Conservation (phyloP, 2,329 filamentous ascomycete species). For the Fusarium kyushuense region DNA sequence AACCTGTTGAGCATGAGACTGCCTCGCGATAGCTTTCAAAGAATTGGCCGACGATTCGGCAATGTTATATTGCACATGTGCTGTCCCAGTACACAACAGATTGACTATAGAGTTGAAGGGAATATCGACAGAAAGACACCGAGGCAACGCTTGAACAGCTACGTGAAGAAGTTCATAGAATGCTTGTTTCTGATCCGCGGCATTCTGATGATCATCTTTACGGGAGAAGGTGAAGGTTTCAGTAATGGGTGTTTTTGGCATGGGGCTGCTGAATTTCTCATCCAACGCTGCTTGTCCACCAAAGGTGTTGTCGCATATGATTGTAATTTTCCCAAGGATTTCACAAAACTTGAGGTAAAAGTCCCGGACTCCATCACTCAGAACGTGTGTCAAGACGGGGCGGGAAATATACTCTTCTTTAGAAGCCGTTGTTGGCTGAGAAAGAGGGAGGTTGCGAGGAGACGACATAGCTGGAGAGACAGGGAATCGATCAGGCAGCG, state of each 20-base stretch:
- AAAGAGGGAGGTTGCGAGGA: slow-evolving; percentile 48
- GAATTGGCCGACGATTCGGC: slow-evolving; percentile 92
- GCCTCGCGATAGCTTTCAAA: slow-evolving; percentile 92
- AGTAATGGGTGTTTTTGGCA: slow-evolving; percentile 93
- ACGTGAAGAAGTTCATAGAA: slow-evolving; percentile 97
- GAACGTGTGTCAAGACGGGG: slow-evolving; percentile 69
- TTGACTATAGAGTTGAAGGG: slow-evolving; percentile 95
- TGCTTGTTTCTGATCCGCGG: slow-evolving; percentile 86
- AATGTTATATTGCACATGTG: slow-evolving; percentile 93
- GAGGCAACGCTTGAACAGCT: slow-evolving; percentile 91
- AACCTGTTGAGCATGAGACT: slow-evolving; percentile 93
- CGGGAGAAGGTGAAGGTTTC: slow-evolving; percentile 93
- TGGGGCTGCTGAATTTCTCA: slow-evolving; percentile 89
- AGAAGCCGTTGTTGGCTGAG: slow-evolving; percentile 44
- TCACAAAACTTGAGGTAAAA: slow-evolving; percentile 94
- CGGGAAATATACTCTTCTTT: slow-evolving; percentile 75
- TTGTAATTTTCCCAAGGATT: slow-evolving; percentile 93
- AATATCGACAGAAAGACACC: slow-evolving; percentile 91
- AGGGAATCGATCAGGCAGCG: slow-evolving; percentile 62
- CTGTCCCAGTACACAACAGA: slow-evolving; percentile 93
- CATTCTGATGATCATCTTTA: slow-evolving; percentile 79
- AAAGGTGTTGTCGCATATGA: slow-evolving; percentile 96
- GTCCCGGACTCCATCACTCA: slow-evolving; percentile 83
- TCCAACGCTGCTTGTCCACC: slow-evolving; percentile 95
- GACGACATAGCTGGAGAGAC: slow-evolving; percentile 56